Evolutionary conservation across 2,329 filamentous ascomycete genomes (phyloP).

Genomic region (Fusarium sp.): DNA sequence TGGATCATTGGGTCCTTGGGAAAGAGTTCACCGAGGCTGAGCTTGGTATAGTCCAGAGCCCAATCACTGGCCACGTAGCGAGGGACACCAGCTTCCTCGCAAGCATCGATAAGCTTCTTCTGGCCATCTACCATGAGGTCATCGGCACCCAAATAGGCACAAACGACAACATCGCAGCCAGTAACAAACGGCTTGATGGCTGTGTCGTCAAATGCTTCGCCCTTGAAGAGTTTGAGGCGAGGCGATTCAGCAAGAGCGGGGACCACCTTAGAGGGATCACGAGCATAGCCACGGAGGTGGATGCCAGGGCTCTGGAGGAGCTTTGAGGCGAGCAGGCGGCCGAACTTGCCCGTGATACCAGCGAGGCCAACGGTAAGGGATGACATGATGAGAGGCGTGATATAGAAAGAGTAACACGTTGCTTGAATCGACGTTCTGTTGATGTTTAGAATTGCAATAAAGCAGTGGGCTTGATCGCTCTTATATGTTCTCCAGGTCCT

Average conservation of each 20-base stretch:
- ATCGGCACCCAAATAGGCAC: constrained; percentile 54
- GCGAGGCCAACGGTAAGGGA: constrained; percentile 45
- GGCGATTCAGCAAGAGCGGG: not conserved
- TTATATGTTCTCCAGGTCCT: not conserved
- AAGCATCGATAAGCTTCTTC: constrained; percentile 55
- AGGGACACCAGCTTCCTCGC: constrained; percentile 48
- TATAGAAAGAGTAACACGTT: not conserved
- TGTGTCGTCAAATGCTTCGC: not conserved
- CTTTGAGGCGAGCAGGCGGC: constrained; percentile 41
- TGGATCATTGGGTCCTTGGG: constrained; percentile 56
- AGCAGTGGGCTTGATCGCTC: too few species aligned
- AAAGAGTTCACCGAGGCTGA: constrained; percentile 51
- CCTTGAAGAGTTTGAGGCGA: not conserved
- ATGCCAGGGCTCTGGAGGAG: constrained; percentile 46
- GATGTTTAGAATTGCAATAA: too few species aligned
- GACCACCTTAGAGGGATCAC: constrained; percentile 22
- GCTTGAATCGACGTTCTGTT: not conserved
- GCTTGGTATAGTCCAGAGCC: constrained; percentile 54
- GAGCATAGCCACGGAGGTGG: constrained; percentile 45
- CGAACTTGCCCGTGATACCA: constrained; percentile 51
- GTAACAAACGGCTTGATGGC: not conserved
- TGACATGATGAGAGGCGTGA: not conserved
- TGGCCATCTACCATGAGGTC: constrained; percentile 56
- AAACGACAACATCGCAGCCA: constrained; percentile 39
- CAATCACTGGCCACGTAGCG: constrained; percentile 57